A percentile compares a stretch with the other conserved stretches of the same genome.
Evolutionary conservation across 2,329 filamentous ascomycete genomes (phyloP).

Genomic region (Cytospora paraplurivora): DNA sequence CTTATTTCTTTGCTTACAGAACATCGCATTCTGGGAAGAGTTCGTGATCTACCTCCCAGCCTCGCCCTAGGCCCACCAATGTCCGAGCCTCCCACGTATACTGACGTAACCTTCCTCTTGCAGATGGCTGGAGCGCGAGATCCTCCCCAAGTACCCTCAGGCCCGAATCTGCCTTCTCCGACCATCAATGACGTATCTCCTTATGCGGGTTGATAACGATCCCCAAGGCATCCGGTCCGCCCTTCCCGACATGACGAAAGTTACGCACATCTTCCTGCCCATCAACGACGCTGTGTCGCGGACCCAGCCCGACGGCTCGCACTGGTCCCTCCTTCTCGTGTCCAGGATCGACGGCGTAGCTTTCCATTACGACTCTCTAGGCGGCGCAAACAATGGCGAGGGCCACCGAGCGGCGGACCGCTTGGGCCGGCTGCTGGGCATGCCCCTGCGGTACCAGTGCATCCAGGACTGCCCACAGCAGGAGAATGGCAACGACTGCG

Average conservation of each 20-base stretch:
- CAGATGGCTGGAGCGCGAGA: conserved; percentile 85
- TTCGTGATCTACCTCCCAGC: conserved; percentile 46
- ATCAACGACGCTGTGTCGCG: conserved; percentile 86
- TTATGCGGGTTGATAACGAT: conserved; percentile 71
- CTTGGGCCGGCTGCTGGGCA: conserved; percentile 67
- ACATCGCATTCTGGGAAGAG: conserved; percentile 98
- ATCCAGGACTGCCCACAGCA: conserved; percentile 87
- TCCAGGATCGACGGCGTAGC: conserved; percentile 85
- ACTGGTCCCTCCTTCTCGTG: conserved; percentile 93
- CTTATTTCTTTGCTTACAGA: conserved; percentile 53
- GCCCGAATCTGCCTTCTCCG: conserved; percentile 88
- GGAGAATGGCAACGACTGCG: conserved; percentile 90
- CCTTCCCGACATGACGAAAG: conserved; percentile 76
- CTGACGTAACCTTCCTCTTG: conserved; percentile 4
- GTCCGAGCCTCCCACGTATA: conserved; percentile 1
- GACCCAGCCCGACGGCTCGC: conserved; percentile 80
- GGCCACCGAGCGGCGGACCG: conserved; percentile 70
- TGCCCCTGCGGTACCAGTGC: conserved; percentile 73
- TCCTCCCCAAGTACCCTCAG: conserved; percentile 75
- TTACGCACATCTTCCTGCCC: conserved; percentile 92
- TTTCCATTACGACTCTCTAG: conserved; percentile 94
- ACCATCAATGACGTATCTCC: conserved; percentile 88
- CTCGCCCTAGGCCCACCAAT: conserved; percentile 27
- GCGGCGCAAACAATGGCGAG: conserved; percentile 72
- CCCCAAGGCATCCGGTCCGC: conserved; percentile 62